Evolutionary conservation across 2,329 filamentous ascomycete species (phyloP), one percentile per base, ranked within the genome.

Genomic region (Phaeophleospora eucalypticola): DNA sequence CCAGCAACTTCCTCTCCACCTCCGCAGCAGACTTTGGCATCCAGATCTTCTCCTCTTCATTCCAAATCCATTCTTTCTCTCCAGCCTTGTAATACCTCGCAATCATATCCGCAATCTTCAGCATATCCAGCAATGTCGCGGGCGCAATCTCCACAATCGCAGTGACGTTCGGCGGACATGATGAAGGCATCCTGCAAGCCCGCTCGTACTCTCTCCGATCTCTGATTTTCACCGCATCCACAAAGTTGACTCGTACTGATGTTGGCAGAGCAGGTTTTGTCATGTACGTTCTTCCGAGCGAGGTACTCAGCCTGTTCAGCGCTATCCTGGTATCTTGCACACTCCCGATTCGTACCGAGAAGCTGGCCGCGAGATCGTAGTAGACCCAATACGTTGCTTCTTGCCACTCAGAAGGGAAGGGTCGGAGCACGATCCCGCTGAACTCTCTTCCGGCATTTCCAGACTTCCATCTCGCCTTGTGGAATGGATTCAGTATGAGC

Each of bases 71-170:
- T 10, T 24, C 17, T 14, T 39, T 39, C 19, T 39, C 37, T 8
- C 37, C 37, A 14, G 8, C 18, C 4, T 4, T 3, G 24, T 24
- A 15, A 14, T 24, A 18, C 15, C 37, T 18, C 21, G 20, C 37
- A 17, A 39, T 17, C 3, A 39, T 39, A 4, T 39, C 18, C 7
- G 37, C 37, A 24, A 39, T n/a, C 15, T 39, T 39, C 37, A 39
- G 15, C 37, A 39, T 39, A 15, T 24, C 10, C 18, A 39, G 20
- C 10, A 24, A 7, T 24, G 37, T 39, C 8, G 37, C 7, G 4
- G 37, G 37, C 18, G 6, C 17, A 4, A 39, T 19, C 21, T 39
- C 37, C 4, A 19, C 37, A 19, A 39, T 39, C 7, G 37, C 37
- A 3, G 37, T 18, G 8, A 39, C 19, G 15, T 39, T 36, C 34